Conservation (phyloP, 2,329 filamentous ascomycete species). For the Dryadomyces quercus-mongolicae region DNA sequence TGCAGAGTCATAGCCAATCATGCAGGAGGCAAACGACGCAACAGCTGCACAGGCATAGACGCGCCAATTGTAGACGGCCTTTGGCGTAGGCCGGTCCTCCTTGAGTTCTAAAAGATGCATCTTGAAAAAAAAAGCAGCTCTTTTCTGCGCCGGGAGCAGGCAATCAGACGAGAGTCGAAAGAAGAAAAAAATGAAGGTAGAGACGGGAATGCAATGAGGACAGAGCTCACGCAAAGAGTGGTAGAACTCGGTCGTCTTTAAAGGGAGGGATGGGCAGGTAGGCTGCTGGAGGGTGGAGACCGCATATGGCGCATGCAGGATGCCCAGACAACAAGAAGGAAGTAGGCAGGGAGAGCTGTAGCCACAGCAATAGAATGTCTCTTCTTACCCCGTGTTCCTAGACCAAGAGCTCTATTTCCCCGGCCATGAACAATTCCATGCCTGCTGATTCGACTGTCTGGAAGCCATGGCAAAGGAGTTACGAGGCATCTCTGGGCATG, state of each 20-base stretch:
- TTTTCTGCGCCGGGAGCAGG: no score
- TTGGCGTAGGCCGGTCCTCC: constrained; percentile 45
- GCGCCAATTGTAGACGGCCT: constrained; percentile 48
- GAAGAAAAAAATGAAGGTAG: background rate
- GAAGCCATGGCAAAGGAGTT: background rate
- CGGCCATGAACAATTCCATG: background rate
- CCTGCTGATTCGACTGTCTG: background rate
- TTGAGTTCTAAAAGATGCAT: constrained; percentile 34
- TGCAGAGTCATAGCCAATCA: constrained; percentile 54
- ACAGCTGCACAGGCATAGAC: constrained; percentile 41
- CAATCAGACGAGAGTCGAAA: background rate
- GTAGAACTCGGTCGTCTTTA: no score
- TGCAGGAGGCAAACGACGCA: constrained; percentile 44
- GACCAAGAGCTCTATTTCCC: background rate
- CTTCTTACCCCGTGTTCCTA: no score
- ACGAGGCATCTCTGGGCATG: background rate
- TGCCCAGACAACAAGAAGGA: no score
- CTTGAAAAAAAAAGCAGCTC: constrained; percentile 1
- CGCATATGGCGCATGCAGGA: no score
- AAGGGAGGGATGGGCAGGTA: no score
- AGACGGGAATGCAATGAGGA: background rate
- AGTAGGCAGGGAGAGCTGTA: no score
- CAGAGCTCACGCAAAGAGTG: no score
- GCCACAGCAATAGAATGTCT: no score
- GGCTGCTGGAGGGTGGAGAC: no score